Base-by-base conservation (phyloP, 2,329 filamentous ascomycete species). In the Fusarium verticillioides region DNA sequence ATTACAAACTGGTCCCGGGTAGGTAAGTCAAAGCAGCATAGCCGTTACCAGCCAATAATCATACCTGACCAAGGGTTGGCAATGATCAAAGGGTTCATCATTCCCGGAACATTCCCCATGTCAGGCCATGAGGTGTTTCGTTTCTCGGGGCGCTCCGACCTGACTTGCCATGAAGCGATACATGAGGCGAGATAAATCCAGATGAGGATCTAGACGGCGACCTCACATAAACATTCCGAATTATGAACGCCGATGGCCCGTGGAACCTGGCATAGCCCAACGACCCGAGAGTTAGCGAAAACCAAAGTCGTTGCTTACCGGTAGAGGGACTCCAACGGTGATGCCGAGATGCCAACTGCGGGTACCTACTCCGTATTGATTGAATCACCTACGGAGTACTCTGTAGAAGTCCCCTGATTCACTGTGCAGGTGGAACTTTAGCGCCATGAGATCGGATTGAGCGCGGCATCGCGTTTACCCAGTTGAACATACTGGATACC, bases 61-160 rank as follows among this genome's bases (percentile, higher is more conserved):
- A 60, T 42, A 36, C 26, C 28, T 28, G 43, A n/a, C 18, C 23
- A 54, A 40, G 28, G 15, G n/a, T 23, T 42, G 18, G 23, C 19
- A 32, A 37, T 36, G 28, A 37, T 23, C 12, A n/a, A 42, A 61
- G 50, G 47, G 60, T 43, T 53, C 32, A 40, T 37, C 36, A 58
- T 56, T 53, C 46, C 53, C 52, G 63, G 54, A 44, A 40, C n/a
- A 65, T 69, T 66, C 43, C 60, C 53, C 40, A 40, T 57, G 40
- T 56, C 66, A 72, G 64, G 47, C 47, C 60, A 74, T 58, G 44
- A 69, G 64, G 44, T 32, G 37, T 60, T 59, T 44, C 40, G 37
- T 57, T 62, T 44, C 40, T 54, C 72, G 68, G 72, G 63, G 68
- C 37, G 60, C 72, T 47, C 68, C 72, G 72, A 66, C 53, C 46